Conservation (phyloP, 805 yeast genomes). For the Yarrowia sp. region DNA sequence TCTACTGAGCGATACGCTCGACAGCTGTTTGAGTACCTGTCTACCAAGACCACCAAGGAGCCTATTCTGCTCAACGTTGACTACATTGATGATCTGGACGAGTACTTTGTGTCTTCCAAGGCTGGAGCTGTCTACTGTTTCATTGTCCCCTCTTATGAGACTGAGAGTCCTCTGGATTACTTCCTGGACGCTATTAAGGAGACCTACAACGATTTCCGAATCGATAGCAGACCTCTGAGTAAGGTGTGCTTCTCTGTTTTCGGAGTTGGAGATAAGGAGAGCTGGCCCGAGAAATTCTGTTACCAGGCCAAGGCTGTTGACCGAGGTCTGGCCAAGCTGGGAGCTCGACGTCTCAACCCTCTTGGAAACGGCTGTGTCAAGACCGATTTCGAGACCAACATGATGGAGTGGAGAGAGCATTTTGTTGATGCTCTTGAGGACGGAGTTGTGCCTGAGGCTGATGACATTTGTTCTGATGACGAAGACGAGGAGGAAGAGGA, state of each 20-base stretch:
- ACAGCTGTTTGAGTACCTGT: slow-evolving; percentile 44
- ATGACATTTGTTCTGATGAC: slow-evolving; percentile 55
- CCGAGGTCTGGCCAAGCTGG: slow-evolving; percentile 71
- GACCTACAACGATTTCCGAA: slow-evolving; percentile 78
- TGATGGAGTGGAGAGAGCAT: slow-evolving; percentile 65
- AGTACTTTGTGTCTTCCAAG: slow-evolving; percentile 58
- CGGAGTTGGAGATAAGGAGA: slow-evolving; percentile 84
- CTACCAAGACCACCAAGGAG: slow-evolving; percentile 37
- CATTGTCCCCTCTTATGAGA: slow-evolving; percentile 86
- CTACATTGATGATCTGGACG: slow-evolving; percentile 80
- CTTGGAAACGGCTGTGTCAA: slow-evolving; percentile 82
- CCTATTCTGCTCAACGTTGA: slow-evolving; percentile 69
- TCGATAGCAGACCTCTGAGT: slow-evolving; percentile 75
- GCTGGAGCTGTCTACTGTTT: slow-evolving; percentile 57
- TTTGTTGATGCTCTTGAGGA: slow-evolving; percentile 64
- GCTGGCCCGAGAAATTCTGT: slow-evolving; percentile 80
- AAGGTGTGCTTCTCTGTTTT: slow-evolving; percentile 70
- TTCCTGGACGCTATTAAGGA: slow-evolving; percentile 78
- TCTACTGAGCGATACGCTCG: slow-evolving; percentile 70
- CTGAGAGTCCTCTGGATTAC: slow-evolving; percentile 88
- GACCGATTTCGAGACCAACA: slow-evolving; percentile 48
- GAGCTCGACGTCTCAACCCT: slow-evolving; percentile 83
- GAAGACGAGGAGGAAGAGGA: slow-evolving; percentile 39
- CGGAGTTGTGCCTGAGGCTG: slow-evolving; percentile 57
- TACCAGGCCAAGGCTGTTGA: slow-evolving; percentile 80